Evolutionary conservation across 169 alveolate genomes (phyloP), one percentile per base, ranked within the genome.

Genomic region (Plasmodium coatneyi): DNA sequence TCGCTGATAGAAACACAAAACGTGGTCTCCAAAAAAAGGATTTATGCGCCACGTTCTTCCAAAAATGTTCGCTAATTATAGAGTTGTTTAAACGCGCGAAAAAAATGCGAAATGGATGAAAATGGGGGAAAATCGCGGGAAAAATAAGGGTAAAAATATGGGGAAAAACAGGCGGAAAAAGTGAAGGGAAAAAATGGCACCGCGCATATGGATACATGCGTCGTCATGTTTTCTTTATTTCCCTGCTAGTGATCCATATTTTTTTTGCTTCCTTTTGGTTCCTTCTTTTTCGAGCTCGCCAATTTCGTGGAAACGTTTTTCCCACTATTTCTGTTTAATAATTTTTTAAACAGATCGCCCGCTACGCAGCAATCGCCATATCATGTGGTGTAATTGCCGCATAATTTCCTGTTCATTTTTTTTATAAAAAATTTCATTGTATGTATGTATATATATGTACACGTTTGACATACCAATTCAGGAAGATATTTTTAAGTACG

Each of bases 401-500:
- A 22, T 10, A 19, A 66, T 66, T 66, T 28, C 14, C 76, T 2
- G 5, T 66, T 66, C 36, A 2, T 22, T 66, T 66, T 66, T 66
- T 66, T 66, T 3, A 66, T 66, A 66, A 22, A 76, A 36, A 76
- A 76, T n/a, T 19, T 83, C 34, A 22, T 36, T 83, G 72, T 22
- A 36, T 7, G 72, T 66, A 56, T 82, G 4, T 70, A 39, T 70
- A 19, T 83, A 10, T 70, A 5, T 32, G 32, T 71, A 39, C 28
- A 25, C 32, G 32, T 71, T 71, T 71, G 49, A 16, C 78, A 70
- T 39, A 60, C 52, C 30, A 49, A 43, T 78, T 79, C 60, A 89
- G 94, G 94, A 89, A 28, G 94, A 89, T 79, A 89, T 89, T 66
- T 89, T 89, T 89, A 43, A 89, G 52, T 89, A 89, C 82, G 94